phyloP scores from a whole-genome alignment of 2,329 filamentous ascomycete species.

The Fusarium oxysporum region DNA sequence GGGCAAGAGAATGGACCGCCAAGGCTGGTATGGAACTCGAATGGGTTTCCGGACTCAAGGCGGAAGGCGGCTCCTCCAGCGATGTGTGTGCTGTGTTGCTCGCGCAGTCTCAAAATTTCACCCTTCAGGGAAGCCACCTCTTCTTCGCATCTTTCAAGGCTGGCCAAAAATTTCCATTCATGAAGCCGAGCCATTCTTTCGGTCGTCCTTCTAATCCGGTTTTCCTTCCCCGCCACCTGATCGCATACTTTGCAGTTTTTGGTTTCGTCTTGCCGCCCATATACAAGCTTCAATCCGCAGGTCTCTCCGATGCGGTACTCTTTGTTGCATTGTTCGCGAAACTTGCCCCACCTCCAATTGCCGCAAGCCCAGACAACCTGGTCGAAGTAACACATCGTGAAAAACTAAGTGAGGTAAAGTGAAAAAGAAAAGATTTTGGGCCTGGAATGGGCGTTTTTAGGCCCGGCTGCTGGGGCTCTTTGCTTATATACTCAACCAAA shows the following conservation, averaged over 20 bases:
- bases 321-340: constrained; percentile 80
- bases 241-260: background rate
- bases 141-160: no score
- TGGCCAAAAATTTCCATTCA: no score
- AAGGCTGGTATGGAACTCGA: no score
- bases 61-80: no score
- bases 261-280: constrained; percentile 44
- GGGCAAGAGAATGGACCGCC: no score
- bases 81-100: no score
- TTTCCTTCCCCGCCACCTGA: no score
- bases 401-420: background rate
- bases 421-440: background rate
- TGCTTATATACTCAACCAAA: background rate
- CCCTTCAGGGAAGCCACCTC: no score
- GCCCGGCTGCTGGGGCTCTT: background rate
- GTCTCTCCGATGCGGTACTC: constrained; percentile 68
- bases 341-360: constrained; percentile 54
- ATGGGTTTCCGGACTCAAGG: no score
- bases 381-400: constrained; percentile 37
- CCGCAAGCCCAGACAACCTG: constrained; percentile 28
- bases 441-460: background rate
- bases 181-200: no score
- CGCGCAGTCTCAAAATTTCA: no score
- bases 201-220: no score
- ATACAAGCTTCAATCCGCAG: constrained; percentile 62